These are phyloP conservation scores for Plasmopara muralis DNA, from an alignment of 352 stramenopile species.

Conservation along the genomic window DNA sequence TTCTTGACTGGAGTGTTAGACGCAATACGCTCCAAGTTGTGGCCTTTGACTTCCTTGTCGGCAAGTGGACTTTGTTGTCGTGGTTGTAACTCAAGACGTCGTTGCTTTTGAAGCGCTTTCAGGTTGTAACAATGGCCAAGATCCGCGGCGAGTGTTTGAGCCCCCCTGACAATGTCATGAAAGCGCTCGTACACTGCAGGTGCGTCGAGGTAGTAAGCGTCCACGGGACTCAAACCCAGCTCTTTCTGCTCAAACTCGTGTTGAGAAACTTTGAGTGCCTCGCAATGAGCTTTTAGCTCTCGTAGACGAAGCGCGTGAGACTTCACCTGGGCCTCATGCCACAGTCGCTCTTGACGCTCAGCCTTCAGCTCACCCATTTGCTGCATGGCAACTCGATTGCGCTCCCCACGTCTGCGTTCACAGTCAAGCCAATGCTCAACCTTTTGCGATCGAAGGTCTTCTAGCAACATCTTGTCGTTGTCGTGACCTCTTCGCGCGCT, in stretches of 20 bases:
- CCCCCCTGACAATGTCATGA: conserved; percentile 23
- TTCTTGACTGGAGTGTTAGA: conserved; percentile 41
- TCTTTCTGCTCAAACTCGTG: conserved; percentile 58
- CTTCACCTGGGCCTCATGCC: conserved; percentile 35
- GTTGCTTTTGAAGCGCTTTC: conserved; percentile 44
- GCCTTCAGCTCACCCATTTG: conserved; percentile 46
- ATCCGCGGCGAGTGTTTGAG: conserved; percentile 35
- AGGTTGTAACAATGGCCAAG: conserved; percentile 54
- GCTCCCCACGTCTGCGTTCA: too few species aligned
- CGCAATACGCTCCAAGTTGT: conserved; percentile 57
- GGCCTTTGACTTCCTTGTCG: conserved; percentile 34
- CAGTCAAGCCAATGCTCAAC: too few species aligned
- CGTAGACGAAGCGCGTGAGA: conserved; percentile 41
- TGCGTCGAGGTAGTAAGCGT: conserved; percentile 50
- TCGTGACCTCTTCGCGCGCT: too few species aligned
- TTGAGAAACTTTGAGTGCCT: conserved; percentile 50
- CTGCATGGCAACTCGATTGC: neutral
- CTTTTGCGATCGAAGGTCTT: too few species aligned
- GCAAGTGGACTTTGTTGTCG: conserved; percentile 18
- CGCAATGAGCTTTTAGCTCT: conserved; percentile 43
- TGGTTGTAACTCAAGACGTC: conserved; percentile 30
- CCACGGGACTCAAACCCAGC: conserved; percentile 52
- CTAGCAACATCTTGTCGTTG: too few species aligned
- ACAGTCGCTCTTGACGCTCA: conserved; percentile 41
- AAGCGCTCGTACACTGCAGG: conserved; percentile 36